Base-by-base conservation (phyloP, 1,139 yeast species). In the Scheffersomyces titani region DNA sequence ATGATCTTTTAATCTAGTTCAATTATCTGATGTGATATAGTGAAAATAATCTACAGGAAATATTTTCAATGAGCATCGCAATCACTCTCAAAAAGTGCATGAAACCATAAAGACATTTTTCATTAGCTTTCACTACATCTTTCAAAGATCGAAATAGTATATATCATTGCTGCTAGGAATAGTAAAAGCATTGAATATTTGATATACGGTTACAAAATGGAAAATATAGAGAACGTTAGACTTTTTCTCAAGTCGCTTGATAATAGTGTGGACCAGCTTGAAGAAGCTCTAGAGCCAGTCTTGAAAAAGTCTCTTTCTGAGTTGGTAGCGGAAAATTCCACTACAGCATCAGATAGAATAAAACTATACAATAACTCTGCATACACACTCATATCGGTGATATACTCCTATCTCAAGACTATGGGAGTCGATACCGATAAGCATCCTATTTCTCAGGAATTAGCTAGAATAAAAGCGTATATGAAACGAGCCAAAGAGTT, bases 361-460 rank as follows among this genome's bases (percentile, higher is more conserved):
- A 71, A 72, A 57, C 57, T 74, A 6, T 75, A 76, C 57, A 77
- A 78, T 61, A 72, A 73, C 56, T 81, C 76, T 61, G 69, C 83
- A 20, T 84, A 83, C 66, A 73, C 78, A 13, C 66, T 82, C 52
- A 73, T 82, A 19, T 80, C 86, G 0, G 63, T 80, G 18, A 69
- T 83, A 54, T 83, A 75, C 68, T 82, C 92, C 16, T 86, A 87
- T 64, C 71, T 89, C 60, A 88, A 89, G 64, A 68, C 86, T 1
- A 72, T 74, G 18, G 96, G 96, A 0, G 71, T 80, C 16, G 84
- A 87, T 59, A 82, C 89, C 0, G 77, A 77, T 19, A 70, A 73
- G 3, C 91, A 88, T 60, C 86, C 89, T 0, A 82, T 92, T 5
- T 84, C 87, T 87, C 76, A 78, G 24, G 97, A 92, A 69, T 77